phyloP scores from a whole-genome alignment of 306 rosid species.

The Hylodesmum podocarpum region DNA sequence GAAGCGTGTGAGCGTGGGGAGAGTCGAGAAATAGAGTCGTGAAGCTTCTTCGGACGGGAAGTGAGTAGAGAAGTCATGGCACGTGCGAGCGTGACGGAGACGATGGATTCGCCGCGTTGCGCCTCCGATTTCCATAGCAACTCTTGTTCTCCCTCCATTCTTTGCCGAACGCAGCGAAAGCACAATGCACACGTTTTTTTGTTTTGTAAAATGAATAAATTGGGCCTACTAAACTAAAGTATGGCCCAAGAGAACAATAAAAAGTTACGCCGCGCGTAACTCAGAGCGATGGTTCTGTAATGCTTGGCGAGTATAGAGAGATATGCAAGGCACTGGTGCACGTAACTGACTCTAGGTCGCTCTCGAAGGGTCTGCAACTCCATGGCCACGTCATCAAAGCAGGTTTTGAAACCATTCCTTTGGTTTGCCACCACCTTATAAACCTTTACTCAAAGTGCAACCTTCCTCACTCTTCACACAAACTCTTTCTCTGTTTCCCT shows the following conservation, averaged over 20 bases:
- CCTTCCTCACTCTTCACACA: constrained; percentile 51
- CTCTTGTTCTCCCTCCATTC: constrained; percentile 35
- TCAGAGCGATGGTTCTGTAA: too few species aligned
- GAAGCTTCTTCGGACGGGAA: constrained; percentile 68
- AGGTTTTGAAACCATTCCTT: constrained; percentile 60
- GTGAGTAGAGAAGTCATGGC: constrained; percentile 58
- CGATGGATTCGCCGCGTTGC: constrained; percentile 47
- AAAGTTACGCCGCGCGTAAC: not conserved
- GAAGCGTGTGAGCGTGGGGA: constrained; percentile 38
- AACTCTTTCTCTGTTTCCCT: constrained; percentile 51
- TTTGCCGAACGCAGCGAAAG: too few species aligned
- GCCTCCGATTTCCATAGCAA: constrained; percentile 49
- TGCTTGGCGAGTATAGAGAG: constrained; percentile 34
- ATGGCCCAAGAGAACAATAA: not conserved
- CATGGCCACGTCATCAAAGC: constrained; percentile 71
- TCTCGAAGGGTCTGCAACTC: constrained; percentile 70
- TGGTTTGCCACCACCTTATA: constrained; percentile 69
- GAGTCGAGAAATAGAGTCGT: constrained; percentile 66
- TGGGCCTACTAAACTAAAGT: not conserved
- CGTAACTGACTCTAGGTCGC: constrained; percentile 56
- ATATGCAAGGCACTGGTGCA: constrained; percentile 58
- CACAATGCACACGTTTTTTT: too few species aligned
- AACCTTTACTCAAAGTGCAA: constrained; percentile 75
- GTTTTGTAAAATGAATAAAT: too few species aligned
- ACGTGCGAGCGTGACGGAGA: constrained; percentile 68